These are phyloP conservation scores for Aureobasidium sp. DNA, from an alignment of 2,329 filamentous ascomycete genomes.

Conservation along the genomic window DNA sequence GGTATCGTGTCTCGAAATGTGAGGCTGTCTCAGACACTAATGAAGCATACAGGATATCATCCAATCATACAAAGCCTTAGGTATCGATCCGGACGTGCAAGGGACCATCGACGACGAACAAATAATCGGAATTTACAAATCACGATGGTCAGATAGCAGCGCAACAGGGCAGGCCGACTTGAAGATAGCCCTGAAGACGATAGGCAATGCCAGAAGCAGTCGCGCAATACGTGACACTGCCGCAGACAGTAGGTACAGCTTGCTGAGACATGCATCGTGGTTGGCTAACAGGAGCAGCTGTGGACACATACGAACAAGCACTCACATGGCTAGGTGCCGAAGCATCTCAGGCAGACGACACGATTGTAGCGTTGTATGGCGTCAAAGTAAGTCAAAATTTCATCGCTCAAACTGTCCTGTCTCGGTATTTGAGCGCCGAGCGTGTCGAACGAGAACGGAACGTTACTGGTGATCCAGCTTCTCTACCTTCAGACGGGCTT, in stretches of 20 bases:
- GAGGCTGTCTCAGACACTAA: neutral
- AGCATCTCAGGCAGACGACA: conserved; percentile 44
- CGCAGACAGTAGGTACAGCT: conserved; percentile 40
- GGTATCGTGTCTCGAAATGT: neutral
- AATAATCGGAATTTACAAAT: conserved; percentile 56
- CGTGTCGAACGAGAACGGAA: neutral
- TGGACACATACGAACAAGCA: conserved; percentile 59
- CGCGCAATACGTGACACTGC: conserved; percentile 52
- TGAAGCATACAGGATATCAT: conserved; percentile 38
- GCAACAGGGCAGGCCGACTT: conserved; percentile 39
- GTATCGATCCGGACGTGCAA: conserved; percentile 40
- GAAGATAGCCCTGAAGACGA: conserved; percentile 51
- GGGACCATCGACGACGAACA: conserved; percentile 48
- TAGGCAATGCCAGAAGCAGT: conserved; percentile 54
- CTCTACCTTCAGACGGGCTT: neutral
- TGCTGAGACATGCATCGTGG: neutral
- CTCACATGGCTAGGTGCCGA: conserved; percentile 53
- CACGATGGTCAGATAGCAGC: conserved; percentile 31
- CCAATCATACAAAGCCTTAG: conserved; percentile 54
- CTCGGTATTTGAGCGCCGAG: neutral
- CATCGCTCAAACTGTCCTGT: neutral
- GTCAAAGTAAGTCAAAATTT: conserved; percentile 42
- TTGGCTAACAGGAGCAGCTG: conserved; percentile 28
- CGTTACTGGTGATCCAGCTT: neutral
- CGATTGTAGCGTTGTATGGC: conserved; percentile 50